phyloP scores from a whole-genome alignment of 352 stramenopile species.

The Globisporangium orthogonon region DNA sequence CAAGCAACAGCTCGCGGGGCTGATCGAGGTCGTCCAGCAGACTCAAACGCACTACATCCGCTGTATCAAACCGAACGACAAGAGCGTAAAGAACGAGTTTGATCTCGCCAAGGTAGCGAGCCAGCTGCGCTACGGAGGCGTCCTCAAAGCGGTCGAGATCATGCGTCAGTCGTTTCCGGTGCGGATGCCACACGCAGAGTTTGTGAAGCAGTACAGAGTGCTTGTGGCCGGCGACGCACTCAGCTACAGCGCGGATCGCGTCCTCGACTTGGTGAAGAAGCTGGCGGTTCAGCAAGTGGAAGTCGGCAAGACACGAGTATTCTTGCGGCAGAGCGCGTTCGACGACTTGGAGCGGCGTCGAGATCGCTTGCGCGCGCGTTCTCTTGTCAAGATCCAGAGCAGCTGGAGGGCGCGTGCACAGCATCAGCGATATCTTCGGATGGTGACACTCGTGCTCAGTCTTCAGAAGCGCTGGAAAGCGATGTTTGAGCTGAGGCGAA shows the following conservation, averaged over 20 bases:
- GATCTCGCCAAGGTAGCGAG: slow-evolving; percentile 64
- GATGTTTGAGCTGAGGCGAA: slow-evolving; percentile 35
- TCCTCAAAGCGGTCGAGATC: slow-evolving; percentile 82
- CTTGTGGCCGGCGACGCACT: slow-evolving; percentile 12
- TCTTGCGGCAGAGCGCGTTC: slow-evolving; percentile 57
- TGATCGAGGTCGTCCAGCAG: slow-evolving; percentile 91
- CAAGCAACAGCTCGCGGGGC: slow-evolving; percentile 87
- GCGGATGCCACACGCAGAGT: slow-evolving; percentile 63
- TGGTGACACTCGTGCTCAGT: slow-evolving; percentile 27
- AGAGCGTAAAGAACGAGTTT: slow-evolving; percentile 89
- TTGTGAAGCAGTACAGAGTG: slow-evolving; percentile 48
- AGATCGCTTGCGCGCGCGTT: slow-evolving; percentile 23
- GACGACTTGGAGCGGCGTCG: slow-evolving; percentile 52
- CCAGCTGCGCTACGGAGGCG: slow-evolving; percentile 78
- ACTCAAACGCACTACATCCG: slow-evolving; percentile 98
- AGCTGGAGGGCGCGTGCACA: slow-evolving; percentile 33
- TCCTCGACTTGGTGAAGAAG: slow-evolving; percentile 25
- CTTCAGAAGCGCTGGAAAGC: slow-evolving; percentile 57
- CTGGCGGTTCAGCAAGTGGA: slow-evolving; percentile 40
- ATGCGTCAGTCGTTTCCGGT: slow-evolving; percentile 81
- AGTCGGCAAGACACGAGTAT: slow-evolving; percentile 63
- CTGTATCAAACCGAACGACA: slow-evolving; percentile 98
- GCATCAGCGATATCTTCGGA: slow-evolving; percentile 22
- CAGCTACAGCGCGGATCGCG: slow-evolving; percentile 10
- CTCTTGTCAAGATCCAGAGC: slow-evolving; percentile 37